Evolutionary conservation across 2,329 filamentous ascomycete species (phyloP).

Genomic region (Microascus cirrosus): DNA sequence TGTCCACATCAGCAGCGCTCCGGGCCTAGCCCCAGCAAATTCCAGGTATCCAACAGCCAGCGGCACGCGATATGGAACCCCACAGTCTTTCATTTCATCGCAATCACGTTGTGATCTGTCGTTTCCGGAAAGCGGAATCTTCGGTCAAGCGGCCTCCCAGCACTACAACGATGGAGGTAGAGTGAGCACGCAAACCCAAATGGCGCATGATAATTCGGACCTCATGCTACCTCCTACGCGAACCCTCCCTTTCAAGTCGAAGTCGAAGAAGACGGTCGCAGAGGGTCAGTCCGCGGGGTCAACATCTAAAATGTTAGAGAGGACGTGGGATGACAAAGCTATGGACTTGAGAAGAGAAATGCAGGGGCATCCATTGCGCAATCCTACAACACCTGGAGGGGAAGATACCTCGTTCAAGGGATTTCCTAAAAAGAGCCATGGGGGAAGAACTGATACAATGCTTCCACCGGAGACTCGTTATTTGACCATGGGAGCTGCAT

Average conservation of each 20-base stretch:
- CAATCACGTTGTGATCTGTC: not conserved
- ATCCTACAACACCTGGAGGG: no score
- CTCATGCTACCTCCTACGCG: not conserved
- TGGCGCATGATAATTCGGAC: not conserved
- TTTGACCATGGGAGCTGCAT: no score
- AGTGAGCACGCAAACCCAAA: not conserved
- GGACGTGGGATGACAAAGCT: not conserved
- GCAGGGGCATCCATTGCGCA: not conserved
- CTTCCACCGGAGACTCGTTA: no score
- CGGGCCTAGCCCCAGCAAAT: not conserved
- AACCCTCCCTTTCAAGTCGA: slow-evolving; percentile 1
- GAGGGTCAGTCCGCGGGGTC: not conserved
- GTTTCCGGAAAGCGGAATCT: not conserved
- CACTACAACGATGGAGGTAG: not conserved
- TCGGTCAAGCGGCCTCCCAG: not conserved
- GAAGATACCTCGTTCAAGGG: no score
- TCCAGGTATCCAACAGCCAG: not conserved
- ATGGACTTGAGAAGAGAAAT: not conserved
- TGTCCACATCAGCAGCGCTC: not conserved
- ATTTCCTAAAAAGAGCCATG: no score
- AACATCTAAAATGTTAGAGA: not conserved
- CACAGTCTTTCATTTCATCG: not conserved
- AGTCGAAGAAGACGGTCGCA: not conserved
- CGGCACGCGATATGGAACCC: not conserved
- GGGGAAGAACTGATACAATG: no score